Conservation (phyloP, 177 flowering plant genomes). For the Vitis hybrid region DNA sequence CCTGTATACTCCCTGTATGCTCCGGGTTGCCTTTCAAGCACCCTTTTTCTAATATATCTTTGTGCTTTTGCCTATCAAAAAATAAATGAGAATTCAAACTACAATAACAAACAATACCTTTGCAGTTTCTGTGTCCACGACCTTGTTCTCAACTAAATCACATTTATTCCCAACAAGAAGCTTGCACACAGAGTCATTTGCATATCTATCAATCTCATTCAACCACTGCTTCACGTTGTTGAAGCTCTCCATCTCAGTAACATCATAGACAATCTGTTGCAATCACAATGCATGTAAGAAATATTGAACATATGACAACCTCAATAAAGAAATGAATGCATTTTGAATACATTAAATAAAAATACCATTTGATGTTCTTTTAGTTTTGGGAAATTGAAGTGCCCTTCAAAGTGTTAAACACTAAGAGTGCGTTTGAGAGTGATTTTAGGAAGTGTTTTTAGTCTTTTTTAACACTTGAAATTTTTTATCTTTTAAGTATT, state of each 20-base stretch:
- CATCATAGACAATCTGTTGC: conserved; percentile 85
- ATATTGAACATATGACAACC: background rate
- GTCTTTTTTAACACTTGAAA: no score
- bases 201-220: conserved; percentile 88
- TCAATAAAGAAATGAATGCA: background rate
- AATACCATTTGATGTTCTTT: background rate
- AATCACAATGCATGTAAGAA: conserved; percentile 10
- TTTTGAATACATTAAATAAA: background rate
- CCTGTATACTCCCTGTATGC: no score
- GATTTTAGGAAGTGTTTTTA: no score
- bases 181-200: conserved; percentile 81
- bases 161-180: conserved; percentile 87
- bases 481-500: no score
- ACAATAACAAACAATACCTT: conserved; percentile 40
- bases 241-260: conserved; percentile 89
- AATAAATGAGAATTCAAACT: background rate
- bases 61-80: no score
- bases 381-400: background rate
- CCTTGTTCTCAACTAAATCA: conserved; percentile 76
- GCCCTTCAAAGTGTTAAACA: no score
- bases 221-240: conserved; percentile 89
- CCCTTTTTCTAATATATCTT: no score
- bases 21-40: no score
- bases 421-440: no score
- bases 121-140: conserved; percentile 65